A percentile compares a stretch with the other conserved stretches of the same genome.
Evolutionary conservation across 495 filamentous ascomycete species (phyloP).

Genomic region (Penicillium tannophilum): DNA sequence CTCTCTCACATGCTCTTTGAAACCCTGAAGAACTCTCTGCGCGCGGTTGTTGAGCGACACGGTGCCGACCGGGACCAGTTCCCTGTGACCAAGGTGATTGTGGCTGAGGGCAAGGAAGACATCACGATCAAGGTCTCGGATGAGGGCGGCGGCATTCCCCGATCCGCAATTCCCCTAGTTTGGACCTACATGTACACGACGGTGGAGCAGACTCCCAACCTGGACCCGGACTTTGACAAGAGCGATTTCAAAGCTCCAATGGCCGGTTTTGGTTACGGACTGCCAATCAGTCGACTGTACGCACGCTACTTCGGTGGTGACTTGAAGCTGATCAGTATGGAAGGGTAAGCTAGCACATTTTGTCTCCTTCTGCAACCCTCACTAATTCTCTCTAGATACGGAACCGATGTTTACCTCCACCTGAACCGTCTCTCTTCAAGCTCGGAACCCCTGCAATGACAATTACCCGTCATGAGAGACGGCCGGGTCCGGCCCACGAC

Average conservation of each 20-base stretch:
- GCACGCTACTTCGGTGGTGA: conserved; percentile 97
- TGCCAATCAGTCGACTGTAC: conserved; percentile 92
- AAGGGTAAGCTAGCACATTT: conserved; percentile 68
- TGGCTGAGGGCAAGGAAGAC: conserved; percentile 95
- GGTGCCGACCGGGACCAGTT: conserved; percentile 94
- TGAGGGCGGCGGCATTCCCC: conserved; percentile 92
- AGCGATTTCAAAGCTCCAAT: conserved; percentile 99
- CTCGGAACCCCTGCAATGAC: conserved; percentile 96
- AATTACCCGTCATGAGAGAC: conserved; percentile 95
- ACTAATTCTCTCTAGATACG: conserved; percentile 65
- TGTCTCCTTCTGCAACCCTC: not conserved
- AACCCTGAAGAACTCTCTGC: conserved; percentile 95
- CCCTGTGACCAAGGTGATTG: conserved; percentile 93
- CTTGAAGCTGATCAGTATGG: conserved; percentile 97
- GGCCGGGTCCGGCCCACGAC: conserved; percentile 52
- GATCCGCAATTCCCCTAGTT: conserved; percentile 88
- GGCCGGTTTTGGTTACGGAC: conserved; percentile 96
- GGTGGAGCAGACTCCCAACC: conserved; percentile 88
- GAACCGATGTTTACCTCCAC: conserved; percentile 97
- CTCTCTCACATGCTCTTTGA: conserved; percentile 99
- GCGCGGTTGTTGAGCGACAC: conserved; percentile 94
- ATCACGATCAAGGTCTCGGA: conserved; percentile 98
- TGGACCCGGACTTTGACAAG: conserved; percentile 98
- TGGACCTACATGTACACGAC: conserved; percentile 99
- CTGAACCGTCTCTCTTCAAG: conserved; percentile 93